Base-by-base conservation (phyloP, 2,329 filamentous ascomycete genomes). In the Pseudogymnoascus sp. region DNA sequence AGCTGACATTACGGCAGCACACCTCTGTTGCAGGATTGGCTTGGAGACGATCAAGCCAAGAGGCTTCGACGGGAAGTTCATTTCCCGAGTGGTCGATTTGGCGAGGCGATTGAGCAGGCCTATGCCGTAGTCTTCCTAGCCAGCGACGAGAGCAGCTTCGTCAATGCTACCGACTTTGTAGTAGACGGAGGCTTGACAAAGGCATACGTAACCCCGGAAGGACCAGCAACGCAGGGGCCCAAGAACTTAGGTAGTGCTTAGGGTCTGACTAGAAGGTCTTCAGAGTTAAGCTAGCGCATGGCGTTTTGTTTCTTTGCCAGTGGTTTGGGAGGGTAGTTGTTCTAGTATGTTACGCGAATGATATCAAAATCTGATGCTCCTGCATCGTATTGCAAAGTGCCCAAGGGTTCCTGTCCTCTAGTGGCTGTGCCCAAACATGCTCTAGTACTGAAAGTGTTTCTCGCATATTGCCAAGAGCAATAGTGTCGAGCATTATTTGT, bases 181-280 rank as follows among this genome's bases (percentile, higher is more conserved):
- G 92, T 97, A 25, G 93, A 99, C 71, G 95, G 95, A 64, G 93
- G 93, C 65, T 90, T 99, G 90, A 93, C 87, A 71, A 96, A 90
- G 82, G 90, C 92, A 50, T 97, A 97, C 75, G 86, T 89, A 28
- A 89, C 86, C 1, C 78, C 86, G 1, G 85, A 88, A 75, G 86
- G 86, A 4, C 78, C 82, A n/a, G 73, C 84, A 11, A 69, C 78
- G 0, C 69, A 78, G 12, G 80, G 82, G 4, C 87, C 87, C 3
- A 73, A 76, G 66, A 89, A 74, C 67, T 42, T 42, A 42, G 38
- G 38, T 42, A 42, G 38, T 42, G 38, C n/a, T 74, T 64, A 88
- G 38, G 36, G 38, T 11, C 16, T 18, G 38, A 18, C 10, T 42
- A 18, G 38, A 42, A 42, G 36, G 36, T 38, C 12, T 38, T 14